Evolutionary conservation across 192 early-diverging fungal genomes (phyloP).

Genomic region (Coemansia sp.): DNA sequence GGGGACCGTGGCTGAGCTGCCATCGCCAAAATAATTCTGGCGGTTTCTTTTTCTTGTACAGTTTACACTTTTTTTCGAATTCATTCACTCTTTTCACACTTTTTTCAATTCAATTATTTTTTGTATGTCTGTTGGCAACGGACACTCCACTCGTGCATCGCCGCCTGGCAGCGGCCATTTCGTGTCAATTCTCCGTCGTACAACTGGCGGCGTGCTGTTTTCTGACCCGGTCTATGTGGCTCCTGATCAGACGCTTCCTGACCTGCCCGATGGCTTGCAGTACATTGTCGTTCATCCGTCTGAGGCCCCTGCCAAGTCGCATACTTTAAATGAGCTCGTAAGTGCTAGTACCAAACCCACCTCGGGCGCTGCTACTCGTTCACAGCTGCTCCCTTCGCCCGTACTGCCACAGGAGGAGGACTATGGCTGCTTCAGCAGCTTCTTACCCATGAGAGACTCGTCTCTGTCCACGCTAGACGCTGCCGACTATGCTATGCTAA

Average conservation of each 20-base stretch:
- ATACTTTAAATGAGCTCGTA: conserved; percentile 30
- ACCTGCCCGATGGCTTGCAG: conserved; percentile 48
- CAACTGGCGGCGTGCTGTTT: conserved; percentile 35
- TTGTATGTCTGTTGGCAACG: neutral
- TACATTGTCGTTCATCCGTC: conserved; percentile 53
- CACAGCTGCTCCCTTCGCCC: neutral
- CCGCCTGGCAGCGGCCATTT: conserved; percentile 37
- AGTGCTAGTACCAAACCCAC: conserved; percentile 9
- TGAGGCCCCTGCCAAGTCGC: conserved; percentile 1
- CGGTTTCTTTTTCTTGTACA: neutral
- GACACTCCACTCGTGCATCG: neutral
- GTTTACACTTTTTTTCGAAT: too few relatives aligned
- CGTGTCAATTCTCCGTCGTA: conserved; percentile 49
- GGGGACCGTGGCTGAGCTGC: conserved; percentile 4
- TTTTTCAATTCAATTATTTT: neutral
- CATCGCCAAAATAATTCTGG: neutral
- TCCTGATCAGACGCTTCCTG: conserved; percentile 32
- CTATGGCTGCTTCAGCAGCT: conserved; percentile 44
- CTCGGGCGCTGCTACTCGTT: neutral
- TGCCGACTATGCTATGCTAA: neutral
- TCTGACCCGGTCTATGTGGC: conserved; percentile 49
- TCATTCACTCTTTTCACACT: neutral
- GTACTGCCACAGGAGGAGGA: conserved; percentile 25
- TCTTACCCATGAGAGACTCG: conserved; percentile 44
- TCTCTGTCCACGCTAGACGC: conserved; percentile 20